These are phyloP conservation scores for Acanthamoeba lenticulata DNA, from an alignment of 208 protist species.

Conservation along the genomic window DNA sequence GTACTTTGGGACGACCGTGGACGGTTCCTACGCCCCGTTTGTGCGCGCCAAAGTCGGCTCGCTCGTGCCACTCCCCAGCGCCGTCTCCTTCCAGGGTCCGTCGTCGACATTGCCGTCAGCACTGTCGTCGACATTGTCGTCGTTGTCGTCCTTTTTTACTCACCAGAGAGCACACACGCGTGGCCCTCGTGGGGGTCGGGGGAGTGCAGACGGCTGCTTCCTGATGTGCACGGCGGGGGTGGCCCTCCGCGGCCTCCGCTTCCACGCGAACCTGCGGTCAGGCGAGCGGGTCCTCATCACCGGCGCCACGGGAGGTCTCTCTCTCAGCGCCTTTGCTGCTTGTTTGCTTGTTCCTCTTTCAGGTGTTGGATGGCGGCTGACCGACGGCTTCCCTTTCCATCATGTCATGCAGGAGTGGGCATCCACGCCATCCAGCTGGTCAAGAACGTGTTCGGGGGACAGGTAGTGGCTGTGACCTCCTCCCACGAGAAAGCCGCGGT, in stretches of 20 bases:
- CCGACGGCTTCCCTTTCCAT: background rate
- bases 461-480: background rate
- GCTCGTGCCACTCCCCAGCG: background rate
- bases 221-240: conserved; percentile 34
- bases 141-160: too few species aligned
- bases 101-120: too few species aligned
- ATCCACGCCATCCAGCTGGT: conserved; percentile 23
- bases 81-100: too few species aligned
- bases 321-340: too few species aligned
- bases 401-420: background rate
- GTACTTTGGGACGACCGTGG: background rate
- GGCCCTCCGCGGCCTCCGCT: background rate
- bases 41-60: background rate
- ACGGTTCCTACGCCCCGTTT: background rate
- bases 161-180: background rate
- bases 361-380: background rate
- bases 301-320: background rate
- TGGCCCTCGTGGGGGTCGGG: background rate
- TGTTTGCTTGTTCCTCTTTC: background rate
- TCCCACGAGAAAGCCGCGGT: background rate
- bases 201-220: conserved; percentile 7
- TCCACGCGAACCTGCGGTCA: background rate
- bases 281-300: conserved; percentile 41
- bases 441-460: background rate
- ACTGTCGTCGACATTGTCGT: background rate